Conservation (phyloP, 179 eudicot genomes). For the Carnegiea gigantea region DNA sequence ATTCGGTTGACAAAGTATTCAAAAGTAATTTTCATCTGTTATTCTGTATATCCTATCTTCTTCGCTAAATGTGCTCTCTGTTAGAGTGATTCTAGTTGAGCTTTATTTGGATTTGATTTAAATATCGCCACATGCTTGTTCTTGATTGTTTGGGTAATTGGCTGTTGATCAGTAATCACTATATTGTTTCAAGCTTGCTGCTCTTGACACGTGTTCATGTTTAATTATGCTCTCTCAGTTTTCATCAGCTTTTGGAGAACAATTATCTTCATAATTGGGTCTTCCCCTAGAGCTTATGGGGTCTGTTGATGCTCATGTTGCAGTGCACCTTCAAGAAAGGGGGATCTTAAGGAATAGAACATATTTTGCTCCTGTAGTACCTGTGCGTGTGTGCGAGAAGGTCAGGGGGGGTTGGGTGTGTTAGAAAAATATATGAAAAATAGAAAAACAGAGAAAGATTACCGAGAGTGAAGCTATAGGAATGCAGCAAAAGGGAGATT, state of each 20-base stretch:
- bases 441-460: too few relatives aligned
- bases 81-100: background rate
- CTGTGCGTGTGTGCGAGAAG: too few relatives aligned
- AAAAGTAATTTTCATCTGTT: constrained; percentile 43
- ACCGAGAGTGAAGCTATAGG: too few relatives aligned
- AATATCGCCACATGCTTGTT: background rate
- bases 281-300: background rate
- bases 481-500: too few relatives aligned
- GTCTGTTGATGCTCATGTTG: background rate
- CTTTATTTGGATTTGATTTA: background rate
- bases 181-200: background rate
- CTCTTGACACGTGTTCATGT: background rate
- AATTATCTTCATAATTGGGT: background rate
- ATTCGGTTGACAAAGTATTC: constrained; percentile 69
- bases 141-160: background rate
- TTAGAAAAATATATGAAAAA: too few relatives aligned
- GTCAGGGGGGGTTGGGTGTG: too few relatives aligned
- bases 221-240: background rate
- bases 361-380: too few relatives aligned
- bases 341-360: background rate
- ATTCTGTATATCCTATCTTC: background rate
- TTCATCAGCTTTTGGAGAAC: background rate
- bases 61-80: background rate
- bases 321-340: background rate
- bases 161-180: background rate